Evolutionary conservation across 73 alveolate genomes (phyloP), one percentile per base, ranked within the genome.

Genomic region (Paramecium primaurelia): DNA sequence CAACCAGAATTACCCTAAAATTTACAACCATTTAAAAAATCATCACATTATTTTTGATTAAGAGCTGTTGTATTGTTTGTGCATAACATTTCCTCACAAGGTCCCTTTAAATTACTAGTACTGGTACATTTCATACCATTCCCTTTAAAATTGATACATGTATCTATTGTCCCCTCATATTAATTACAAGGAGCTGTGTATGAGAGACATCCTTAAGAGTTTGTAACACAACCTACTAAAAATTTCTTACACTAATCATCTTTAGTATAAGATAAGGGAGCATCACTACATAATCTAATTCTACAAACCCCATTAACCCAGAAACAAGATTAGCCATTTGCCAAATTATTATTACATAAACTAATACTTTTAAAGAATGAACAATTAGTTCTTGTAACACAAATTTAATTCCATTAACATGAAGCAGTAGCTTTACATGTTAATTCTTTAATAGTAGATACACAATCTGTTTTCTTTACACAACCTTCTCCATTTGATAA

Each of bases 1-100:
- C 91, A 80, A 22, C 91, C 91, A 22, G 91, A 58, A 3, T 28
- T 28, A 25, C 91, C 91, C 26, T 80, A 25, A 32, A 42, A 42
- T 45, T 44, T 42, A 25, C 91, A 80, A 0, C 91, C 91, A 18
- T 14, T 26, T n/a, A 80, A 45, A 47, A 45, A 47, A 3, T 18
- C 47, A 42, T 80, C 54, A 14, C 91, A 80, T 22, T 40, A 59
- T 18, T 44, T 44, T 14, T 20, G 6, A 42, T 80, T 25, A 6
- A 0, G 7, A 20, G 91, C 75, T 22, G 75, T 80, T 18, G 91
- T 80, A 80, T 80, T 80, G 18, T 47, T 44, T 25, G 71, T 9
- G 49, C 91, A 80, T 44, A 44, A 20, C 6, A 25, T 20, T 25
- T 2, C 58, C 20, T 18, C 45, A 80, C 91, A 80, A 10, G 91